These are phyloP conservation scores for Cylindrotheca closterium DNA, from an alignment of 108 stramenopile genomes.

Conservation along the genomic window DNA sequence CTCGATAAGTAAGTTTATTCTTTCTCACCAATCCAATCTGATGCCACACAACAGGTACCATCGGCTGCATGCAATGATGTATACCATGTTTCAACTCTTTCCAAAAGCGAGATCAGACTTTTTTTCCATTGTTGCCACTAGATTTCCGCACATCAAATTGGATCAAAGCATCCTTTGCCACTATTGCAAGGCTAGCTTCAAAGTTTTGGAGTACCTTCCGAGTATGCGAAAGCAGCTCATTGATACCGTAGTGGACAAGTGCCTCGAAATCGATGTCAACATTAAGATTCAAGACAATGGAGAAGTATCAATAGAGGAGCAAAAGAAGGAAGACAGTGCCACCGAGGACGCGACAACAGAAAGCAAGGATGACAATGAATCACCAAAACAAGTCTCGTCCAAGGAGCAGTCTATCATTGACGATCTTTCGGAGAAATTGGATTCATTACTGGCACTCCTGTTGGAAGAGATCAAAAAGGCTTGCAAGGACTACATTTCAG, in stretches of 20 bases:
- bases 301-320: conserved; percentile 69
- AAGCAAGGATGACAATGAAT: background rate
- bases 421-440: conserved; percentile 58
- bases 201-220: conserved; percentile 44
- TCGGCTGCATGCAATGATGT: conserved; percentile 45
- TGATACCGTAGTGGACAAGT: conserved; percentile 76
- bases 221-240: conserved; percentile 40
- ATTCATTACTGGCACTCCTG: conserved; percentile 23
- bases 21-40: background rate
- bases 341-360: conserved; percentile 13
- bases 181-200: conserved; percentile 40
- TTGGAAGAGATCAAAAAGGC: conserved; percentile 13
- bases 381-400: background rate
- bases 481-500: conserved; percentile 6
- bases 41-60: conserved; percentile 16
- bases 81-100: conserved; percentile 39
- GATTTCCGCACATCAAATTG: conserved; percentile 41
- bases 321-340: conserved; percentile 23
- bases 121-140: conserved; percentile 47
- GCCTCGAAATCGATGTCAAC: conserved; percentile 97
- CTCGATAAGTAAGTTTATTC: background rate
- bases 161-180: conserved; percentile 21
- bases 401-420: conserved; percentile 28
- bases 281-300: conserved; percentile 91
- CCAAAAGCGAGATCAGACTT: conserved; percentile 52